Evolutionary conservation across 495 filamentous ascomycete species (phyloP).

Genomic region (Chaetomium tenue): DNA sequence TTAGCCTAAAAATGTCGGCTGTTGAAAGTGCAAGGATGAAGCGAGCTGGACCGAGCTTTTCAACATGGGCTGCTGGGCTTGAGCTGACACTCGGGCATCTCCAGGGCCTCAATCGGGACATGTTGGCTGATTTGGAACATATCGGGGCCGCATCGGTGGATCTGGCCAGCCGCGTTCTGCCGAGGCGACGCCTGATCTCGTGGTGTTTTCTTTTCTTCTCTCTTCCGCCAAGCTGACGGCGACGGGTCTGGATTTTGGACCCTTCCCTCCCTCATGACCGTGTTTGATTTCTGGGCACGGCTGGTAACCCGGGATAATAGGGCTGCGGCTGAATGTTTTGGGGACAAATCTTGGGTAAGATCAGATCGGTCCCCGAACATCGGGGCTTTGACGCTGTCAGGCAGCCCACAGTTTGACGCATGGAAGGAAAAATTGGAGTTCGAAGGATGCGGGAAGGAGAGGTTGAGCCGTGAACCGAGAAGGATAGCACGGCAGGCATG

Average conservation of each 20-base stretch:
- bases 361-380: slow-evolving; percentile 5
- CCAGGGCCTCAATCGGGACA: neutral
- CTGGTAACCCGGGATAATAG: slow-evolving; percentile 9
- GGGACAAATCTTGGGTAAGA: slow-evolving; percentile 20
- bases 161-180: neutral
- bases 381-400: slow-evolving; percentile 1
- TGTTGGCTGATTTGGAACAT: slow-evolving; percentile 6
- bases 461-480: neutral
- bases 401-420: neutral
- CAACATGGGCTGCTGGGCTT: no score
- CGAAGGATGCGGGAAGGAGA: slow-evolving; percentile 6
- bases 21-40: slow-evolving; percentile 4
- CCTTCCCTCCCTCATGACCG: neutral
- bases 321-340: slow-evolving; percentile 18
- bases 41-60: neutral
- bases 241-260: neutral
- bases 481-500: neutral
- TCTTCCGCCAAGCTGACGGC: neutral
- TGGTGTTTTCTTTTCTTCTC: neutral
- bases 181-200: slow-evolving; percentile 1
- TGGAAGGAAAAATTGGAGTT: neutral
- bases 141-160: slow-evolving; percentile 1
- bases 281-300: neutral
- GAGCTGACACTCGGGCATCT: neutral
- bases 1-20: slow-evolving; percentile 28